Conservation (phyloP, 306 rosid genomes). For the Pueraria montana region DNA sequence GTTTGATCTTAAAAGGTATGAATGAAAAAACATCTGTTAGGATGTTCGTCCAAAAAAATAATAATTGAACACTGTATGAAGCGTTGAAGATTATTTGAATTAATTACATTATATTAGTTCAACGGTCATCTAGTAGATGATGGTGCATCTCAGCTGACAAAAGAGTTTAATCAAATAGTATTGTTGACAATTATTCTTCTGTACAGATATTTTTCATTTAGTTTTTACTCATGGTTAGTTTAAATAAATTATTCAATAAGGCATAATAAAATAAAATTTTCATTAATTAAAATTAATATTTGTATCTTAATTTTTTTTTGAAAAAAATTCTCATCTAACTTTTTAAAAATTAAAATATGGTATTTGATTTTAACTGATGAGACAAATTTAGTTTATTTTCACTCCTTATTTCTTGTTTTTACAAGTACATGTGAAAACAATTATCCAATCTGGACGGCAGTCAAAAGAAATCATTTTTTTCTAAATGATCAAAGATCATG, state of each 20-base stretch:
- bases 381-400: too few species aligned
- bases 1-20: too few species aligned
- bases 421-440: too few species aligned
- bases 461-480: background rate
- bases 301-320: too few species aligned
- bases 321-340: background rate
- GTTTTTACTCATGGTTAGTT: background rate
- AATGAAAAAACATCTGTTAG: too few species aligned
- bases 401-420: too few species aligned
- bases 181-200: background rate
- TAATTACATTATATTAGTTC: background rate
- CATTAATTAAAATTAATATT: background rate
- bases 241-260: too few species aligned
- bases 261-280: too few species aligned
- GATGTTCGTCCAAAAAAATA: too few species aligned
- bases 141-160: background rate
- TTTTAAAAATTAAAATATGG: too few species aligned
- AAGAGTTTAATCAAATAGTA: background rate
- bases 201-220: background rate
- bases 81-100: background rate
- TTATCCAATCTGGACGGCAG: background rate
- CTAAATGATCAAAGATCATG: background rate
- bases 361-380: too few species aligned
- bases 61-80: background rate
- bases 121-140: conserved; percentile 19